Evolutionary conservation across 495 filamentous ascomycete genomes (phyloP).

Genomic region (Neurospora pannonica): DNA sequence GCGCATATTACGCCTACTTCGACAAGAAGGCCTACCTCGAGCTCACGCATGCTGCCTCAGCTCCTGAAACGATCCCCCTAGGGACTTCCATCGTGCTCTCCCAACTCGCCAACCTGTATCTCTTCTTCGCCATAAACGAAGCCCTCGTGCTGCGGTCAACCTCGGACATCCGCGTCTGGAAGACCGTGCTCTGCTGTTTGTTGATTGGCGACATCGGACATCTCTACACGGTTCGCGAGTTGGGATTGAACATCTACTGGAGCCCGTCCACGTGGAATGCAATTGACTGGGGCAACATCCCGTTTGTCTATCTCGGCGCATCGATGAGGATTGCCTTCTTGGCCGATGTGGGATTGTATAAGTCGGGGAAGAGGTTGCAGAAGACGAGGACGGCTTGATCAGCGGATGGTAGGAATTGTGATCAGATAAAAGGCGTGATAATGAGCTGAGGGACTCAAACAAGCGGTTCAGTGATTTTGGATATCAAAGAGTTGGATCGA

Average conservation of each 20-base stretch:
- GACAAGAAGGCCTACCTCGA: slow-evolving; percentile 48
- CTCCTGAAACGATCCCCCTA: slow-evolving; percentile 28
- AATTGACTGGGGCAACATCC: slow-evolving; percentile 57
- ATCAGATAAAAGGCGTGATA: background rate
- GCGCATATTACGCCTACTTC: slow-evolving; percentile 54
- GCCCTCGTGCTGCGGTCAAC: slow-evolving; percentile 56
- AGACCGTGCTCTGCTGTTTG: slow-evolving; percentile 47
- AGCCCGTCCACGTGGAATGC: slow-evolving; percentile 48
- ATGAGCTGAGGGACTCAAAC: too few species aligned
- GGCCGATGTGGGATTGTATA: slow-evolving; percentile 37
- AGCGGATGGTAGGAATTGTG: background rate
- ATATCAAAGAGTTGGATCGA: background rate
- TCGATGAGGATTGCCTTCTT: slow-evolving; percentile 47
- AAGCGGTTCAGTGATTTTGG: background rate
- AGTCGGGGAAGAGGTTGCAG: slow-evolving; percentile 6
- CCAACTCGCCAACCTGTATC: slow-evolving; percentile 56
- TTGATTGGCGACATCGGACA: slow-evolving; percentile 62
- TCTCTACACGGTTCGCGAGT: slow-evolving; percentile 43
- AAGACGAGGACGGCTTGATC: slow-evolving; percentile 13
- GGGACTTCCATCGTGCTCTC: slow-evolving; percentile 47
- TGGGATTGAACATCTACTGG: slow-evolving; percentile 49
- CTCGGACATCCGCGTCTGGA: slow-evolving; percentile 54
- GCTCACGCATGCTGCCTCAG: slow-evolving; percentile 39
- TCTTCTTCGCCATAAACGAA: slow-evolving; percentile 61
- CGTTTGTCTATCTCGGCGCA: slow-evolving; percentile 52